Evolutionary conservation across 228 moss, liverwort and hornwort species (phyloP), one percentile per base, ranked within the genome.

Genomic region (Sphagnum magellanicum): DNA sequence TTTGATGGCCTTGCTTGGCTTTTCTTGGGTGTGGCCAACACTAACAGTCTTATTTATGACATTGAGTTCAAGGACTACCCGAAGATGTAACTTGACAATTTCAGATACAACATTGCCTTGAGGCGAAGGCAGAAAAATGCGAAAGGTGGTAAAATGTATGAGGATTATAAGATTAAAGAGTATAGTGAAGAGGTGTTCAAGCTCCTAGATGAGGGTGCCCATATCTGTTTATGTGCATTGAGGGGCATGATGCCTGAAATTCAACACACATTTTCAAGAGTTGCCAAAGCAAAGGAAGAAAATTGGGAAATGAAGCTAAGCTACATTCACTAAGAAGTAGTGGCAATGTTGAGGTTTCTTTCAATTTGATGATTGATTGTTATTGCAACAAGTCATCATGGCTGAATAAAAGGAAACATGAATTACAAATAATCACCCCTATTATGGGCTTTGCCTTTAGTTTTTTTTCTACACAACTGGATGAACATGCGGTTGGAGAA

Each of bases 221-320:
- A 98, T 74, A 98, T 98, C 53, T 93, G 92, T 55, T 98, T 94
- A 70, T 98, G 98, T 61, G 98, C 94, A 5, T 81, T 98, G 61
- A 77, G 77, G 65, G 98, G 98, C 5, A 98, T 98, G 98, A 98
- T 92, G 94, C 98, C 94, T 53, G 94, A 94, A 5, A 98, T 94
- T 15, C 93, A 93, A 77, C 90, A 81, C 10, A 98, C 98, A 4
- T 68, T 98, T 50, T 85, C 89, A 78, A 89, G 86, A 73, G 92
- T 98, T 50, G 92, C 98, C 0, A 89, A 94, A 51, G 46, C 73
- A n/a, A 87, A 88, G 53, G 98, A 94, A 6, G 68, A 89, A 51
- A 79, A 16, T 12, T 98, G 98, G 98, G 94, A 92, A 46, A 89
- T 86, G 0, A 98, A 83, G 71, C 77, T 98, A 3, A 32, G 51